Evolutionary conservation across 1,284 basidiomycete species (phyloP).

Genomic region (Sphaerobolus stellatus): DNA sequence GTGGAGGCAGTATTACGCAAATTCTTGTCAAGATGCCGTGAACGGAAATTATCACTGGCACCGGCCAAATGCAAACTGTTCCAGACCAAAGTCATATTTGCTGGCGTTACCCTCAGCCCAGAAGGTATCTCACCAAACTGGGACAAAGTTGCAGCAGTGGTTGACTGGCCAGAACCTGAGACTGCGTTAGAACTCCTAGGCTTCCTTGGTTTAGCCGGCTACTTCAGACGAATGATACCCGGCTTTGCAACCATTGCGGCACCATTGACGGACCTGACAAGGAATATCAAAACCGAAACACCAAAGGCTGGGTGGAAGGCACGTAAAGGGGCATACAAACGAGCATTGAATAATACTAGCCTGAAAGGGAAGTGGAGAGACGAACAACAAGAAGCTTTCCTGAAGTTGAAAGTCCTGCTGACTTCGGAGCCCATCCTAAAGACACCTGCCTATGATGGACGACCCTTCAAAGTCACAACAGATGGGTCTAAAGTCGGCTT

Average conservation of each 20-base stretch:
- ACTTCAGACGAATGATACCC: constrained; percentile 30
- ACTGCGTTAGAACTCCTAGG: constrained; percentile 25
- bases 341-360: constrained; percentile 5
- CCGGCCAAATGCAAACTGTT: constrained; percentile 33
- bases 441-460: constrained; percentile 30
- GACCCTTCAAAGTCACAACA: constrained; percentile 35
- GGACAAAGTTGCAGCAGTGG: constrained; percentile 35
- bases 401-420: constrained; percentile 28
- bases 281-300: constrained; percentile 16
- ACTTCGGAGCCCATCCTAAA: constrained; percentile 31
- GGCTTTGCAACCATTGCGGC: constrained; percentile 30
- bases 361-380: constrained; percentile 23
- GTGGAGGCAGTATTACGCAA: too few species aligned
- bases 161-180: constrained; percentile 32
- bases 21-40: constrained; percentile 20
- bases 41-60: constrained; percentile 30
- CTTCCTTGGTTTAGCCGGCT: constrained; percentile 29
- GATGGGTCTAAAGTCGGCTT: constrained; percentile 37
- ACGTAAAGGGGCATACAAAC: constrained; percentile 9
- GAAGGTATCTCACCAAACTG: constrained; percentile 33
- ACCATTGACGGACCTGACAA: constrained; percentile 30
- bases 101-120: constrained; percentile 29
- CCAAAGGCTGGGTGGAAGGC: background rate
- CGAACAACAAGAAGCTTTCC: constrained; percentile 30
- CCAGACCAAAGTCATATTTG: constrained; percentile 32